Evolutionary conservation across 495 filamentous ascomycete genomes (phyloP).

Genomic region (Talaromyces nanjingensis): DNA sequence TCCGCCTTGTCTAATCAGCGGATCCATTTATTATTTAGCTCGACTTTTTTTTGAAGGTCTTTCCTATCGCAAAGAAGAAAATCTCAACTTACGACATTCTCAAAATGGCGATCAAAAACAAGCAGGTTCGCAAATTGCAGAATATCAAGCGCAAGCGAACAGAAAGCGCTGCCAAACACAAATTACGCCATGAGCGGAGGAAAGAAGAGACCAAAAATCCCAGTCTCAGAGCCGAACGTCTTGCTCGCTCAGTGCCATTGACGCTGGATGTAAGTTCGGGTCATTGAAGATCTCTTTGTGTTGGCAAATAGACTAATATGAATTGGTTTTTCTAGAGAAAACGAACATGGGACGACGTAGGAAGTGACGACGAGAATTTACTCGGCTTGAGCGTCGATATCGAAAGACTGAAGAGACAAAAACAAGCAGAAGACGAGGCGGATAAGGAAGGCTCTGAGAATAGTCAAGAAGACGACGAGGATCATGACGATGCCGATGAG

Average conservation of each 20-base stretch:
- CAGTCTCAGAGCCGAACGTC: slow-evolving; percentile 59
- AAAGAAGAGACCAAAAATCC: slow-evolving; percentile 82
- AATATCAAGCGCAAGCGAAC: slow-evolving; percentile 74
- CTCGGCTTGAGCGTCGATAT: slow-evolving; percentile 73
- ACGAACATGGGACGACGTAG: slow-evolving; percentile 87
- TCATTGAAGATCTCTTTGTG: background rate
- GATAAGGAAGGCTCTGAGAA: slow-evolving; percentile 29
- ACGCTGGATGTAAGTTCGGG: slow-evolving; percentile 55
- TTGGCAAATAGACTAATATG: background rate
- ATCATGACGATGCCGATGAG: slow-evolving; percentile 50
- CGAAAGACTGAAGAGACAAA: slow-evolving; percentile 64
- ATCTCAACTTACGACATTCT: background rate
- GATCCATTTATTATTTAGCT: background rate
- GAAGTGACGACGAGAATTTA: slow-evolving; percentile 56
- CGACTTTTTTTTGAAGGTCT: background rate
- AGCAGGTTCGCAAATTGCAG: slow-evolving; percentile 63
- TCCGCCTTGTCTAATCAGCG: background rate
- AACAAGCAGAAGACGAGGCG: slow-evolving; percentile 56
- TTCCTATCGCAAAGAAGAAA: background rate
- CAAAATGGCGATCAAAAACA: slow-evolving; percentile 45
- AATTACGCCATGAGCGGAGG: slow-evolving; percentile 67
- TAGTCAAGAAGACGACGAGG: slow-evolving; percentile 39
- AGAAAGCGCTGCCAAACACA: slow-evolving; percentile 62
- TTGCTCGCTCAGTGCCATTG: slow-evolving; percentile 69
- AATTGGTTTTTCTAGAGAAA: background rate